phyloP scores from a whole-genome alignment of 805 yeast genomes.

The Torulaspora gathmanii region DNA sequence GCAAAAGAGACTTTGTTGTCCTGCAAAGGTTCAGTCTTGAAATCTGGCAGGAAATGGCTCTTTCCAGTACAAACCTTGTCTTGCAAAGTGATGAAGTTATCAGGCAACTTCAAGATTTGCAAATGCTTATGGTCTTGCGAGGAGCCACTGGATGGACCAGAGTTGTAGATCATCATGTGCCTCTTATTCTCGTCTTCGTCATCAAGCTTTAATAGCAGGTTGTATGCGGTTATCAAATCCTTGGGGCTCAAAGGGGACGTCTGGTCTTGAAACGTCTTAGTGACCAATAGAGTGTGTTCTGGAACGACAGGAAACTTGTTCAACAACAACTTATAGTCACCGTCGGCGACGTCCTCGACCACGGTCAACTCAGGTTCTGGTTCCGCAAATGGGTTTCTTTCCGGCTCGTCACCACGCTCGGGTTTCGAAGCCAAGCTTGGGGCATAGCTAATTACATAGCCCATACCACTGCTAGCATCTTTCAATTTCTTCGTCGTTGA shows the following conservation, averaged over 20 bases:
- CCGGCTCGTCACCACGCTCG: conserved; percentile 35
- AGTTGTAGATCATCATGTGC: conserved; percentile 81
- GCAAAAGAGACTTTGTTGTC: conserved; percentile 66
- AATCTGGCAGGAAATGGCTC: conserved; percentile 51
- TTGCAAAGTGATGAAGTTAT: conserved; percentile 53
- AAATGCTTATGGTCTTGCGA: conserved; percentile 91
- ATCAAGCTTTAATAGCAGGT: conserved; percentile 50
- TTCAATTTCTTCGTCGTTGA: conserved; percentile 36
- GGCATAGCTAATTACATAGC: conserved; percentile 33
- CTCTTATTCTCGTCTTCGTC: conserved; percentile 38
- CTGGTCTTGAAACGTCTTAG: conserved; percentile 70
- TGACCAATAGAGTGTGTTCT: conserved; percentile 72
- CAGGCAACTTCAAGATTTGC: conserved; percentile 75
- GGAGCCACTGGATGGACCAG: conserved; percentile 89
- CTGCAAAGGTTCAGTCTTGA: conserved; percentile 55
- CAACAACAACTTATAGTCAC: conserved; percentile 57
- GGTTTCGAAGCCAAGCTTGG: conserved; percentile 38
- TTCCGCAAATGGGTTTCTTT: conserved; percentile 65
- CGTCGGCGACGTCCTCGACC: conserved; percentile 43
- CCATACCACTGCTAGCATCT: conserved; percentile 32
- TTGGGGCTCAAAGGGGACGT: conserved; percentile 60
- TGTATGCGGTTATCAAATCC: conserved; percentile 61
- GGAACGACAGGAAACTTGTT: conserved; percentile 85
- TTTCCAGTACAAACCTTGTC: conserved; percentile 42
- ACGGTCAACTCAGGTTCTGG: conserved; percentile 76